Evolutionary conservation across 352 stramenopile species (phyloP), one percentile per base, ranked within the genome.

Genomic region (Globisporangium irregulare): DNA sequence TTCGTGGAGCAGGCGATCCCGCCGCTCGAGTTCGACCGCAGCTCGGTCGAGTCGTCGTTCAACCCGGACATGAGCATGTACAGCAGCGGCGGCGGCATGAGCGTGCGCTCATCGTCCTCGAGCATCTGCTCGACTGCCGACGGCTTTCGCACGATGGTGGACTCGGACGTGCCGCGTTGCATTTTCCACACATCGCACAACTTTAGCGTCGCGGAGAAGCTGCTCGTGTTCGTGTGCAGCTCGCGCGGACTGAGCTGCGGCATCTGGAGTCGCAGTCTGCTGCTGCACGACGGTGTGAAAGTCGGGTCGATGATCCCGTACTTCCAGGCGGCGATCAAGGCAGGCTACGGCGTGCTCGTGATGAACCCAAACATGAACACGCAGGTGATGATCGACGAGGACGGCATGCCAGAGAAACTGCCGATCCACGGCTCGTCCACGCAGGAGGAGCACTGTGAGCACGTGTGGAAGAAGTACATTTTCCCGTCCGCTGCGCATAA

Each of bases 361-460:
- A 92, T 95, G 78, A 95, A 96, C 69, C 90, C 91, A 2, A 97
- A 97, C 74, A 92, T 93, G 75, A 97, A 97, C 72, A 94, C 90
- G 32, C 83, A 92, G 66, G 69, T 87, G 6, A 92, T 96, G 75
- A 70, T 88, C n/a, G 73, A 79, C 1, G 59, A 59, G 2, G 82
- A 90, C 55, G 75, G 86, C 25, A 58, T 71, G n/a, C 70, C 79
- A 15, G 77, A 85, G 54, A 97, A 97, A 68, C 76, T 95, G 66
- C 78, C 87, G 0, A 97, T 97, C 57, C 76, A 86, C 57, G 83
- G 82, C 10, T 96, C 87, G 0, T 86, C 86, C 14, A 95, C 87
- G 27, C 86, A 90, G 8, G 87, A 96, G n/a, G 88, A 97, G 25
- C 91, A 97, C 66, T 89, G 83, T 46, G 79, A 96, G 46, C 85